Evolutionary conservation across 2,329 filamentous ascomycete species (phyloP).

Genomic region (Clarireedia homoeocarpa): DNA sequence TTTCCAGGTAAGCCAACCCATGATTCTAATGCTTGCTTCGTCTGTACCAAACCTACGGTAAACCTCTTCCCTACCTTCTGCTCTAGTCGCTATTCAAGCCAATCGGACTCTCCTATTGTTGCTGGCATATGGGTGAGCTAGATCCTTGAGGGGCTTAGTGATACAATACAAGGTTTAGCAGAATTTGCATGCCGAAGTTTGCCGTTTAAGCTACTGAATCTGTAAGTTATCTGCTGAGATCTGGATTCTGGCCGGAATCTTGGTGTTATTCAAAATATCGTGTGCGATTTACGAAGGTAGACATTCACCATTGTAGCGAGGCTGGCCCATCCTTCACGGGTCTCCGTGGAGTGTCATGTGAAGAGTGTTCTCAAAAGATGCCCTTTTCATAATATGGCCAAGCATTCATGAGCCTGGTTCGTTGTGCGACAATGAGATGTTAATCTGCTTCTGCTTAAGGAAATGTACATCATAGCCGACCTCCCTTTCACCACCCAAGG

Average conservation of each 20-base stretch:
- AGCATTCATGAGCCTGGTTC: neutral
- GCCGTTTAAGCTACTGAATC: neutral
- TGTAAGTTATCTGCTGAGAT: neutral
- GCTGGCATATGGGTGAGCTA: neutral
- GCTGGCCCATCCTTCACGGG: no score
- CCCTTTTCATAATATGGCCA: neutral
- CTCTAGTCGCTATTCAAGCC: neutral
- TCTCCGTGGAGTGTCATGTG: no score
- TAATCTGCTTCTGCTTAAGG: neutral
- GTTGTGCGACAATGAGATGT: neutral
- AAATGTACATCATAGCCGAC: neutral
- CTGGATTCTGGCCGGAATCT: neutral
- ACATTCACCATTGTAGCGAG: no score
- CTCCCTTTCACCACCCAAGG: neutral
- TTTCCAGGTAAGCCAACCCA: neutral
- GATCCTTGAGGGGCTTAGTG: neutral
- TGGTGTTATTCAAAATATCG: neutral
- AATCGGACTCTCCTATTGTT: conserved; percentile 4
- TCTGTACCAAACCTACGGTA: conserved; percentile 10
- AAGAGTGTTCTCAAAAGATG: neutral
- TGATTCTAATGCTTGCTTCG: conserved; percentile 7
- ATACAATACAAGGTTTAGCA: neutral
- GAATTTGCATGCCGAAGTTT: neutral
- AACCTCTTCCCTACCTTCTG: conserved; percentile 1
- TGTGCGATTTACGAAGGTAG: no score